Percentiles rank a stretch among this genome's conserved stretches.
Conservation (phyloP, 495 filamentous ascomycete species). For the Arthonia radiata region DNA sequence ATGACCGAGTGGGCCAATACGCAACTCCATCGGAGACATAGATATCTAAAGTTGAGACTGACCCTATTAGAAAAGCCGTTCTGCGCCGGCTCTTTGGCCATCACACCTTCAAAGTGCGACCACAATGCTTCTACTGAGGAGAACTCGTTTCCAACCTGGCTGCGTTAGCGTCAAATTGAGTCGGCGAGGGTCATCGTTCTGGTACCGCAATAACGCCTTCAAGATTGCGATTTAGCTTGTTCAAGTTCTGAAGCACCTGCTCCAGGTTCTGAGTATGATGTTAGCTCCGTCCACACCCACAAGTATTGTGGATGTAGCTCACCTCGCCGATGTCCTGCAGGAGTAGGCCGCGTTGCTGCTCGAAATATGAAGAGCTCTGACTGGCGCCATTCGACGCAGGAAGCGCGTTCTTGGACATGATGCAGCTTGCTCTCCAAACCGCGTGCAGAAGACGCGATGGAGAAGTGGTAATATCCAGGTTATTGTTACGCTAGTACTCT, state of each 20-base stretch:
- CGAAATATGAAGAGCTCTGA: conserved; percentile 31
- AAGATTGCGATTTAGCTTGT: conserved; percentile 74
- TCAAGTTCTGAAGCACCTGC: conserved; percentile 84
- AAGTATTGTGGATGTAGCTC: conserved; percentile 8
- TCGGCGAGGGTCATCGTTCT: conserved; percentile 1
- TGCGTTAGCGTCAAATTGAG: neutral
- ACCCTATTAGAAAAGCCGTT: no score
- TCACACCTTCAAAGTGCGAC: conserved; percentile 91
- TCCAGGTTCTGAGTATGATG: conserved; percentile 44
- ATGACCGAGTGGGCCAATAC: no score
- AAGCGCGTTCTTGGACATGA: no score
- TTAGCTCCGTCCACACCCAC: neutral
- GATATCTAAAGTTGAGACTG: no score
- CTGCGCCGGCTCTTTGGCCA: conserved; percentile 46
- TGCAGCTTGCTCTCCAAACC: no score
- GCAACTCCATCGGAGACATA: no score
- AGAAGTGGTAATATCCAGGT: no score
- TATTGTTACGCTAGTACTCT: no score
- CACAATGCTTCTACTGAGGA: conserved; percentile 87
- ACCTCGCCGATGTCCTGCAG: conserved; percentile 60
- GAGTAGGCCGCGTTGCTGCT: conserved; percentile 57
- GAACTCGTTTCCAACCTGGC: conserved; percentile 84
- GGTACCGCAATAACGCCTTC: conserved; percentile 77
- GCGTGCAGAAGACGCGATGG: no score
- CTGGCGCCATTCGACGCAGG: no score